A percentile compares a stretch with the other conserved stretches of the same genome.
Conservation (phyloP, 805 yeast genomes). For the Candida montana region DNA sequence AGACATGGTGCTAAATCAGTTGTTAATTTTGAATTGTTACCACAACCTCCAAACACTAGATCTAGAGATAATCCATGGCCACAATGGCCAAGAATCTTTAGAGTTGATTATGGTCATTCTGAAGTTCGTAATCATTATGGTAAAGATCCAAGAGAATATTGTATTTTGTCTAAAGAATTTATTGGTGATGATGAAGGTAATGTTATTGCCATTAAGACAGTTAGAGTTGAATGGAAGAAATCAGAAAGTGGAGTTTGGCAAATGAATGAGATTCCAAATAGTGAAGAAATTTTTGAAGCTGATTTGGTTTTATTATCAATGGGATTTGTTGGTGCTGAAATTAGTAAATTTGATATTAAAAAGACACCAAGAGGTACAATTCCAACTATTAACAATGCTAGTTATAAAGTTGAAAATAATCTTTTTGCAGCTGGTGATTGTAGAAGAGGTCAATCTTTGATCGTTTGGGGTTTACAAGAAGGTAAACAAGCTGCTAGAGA, state of each 20-base stretch:
- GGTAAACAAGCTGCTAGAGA: slow-evolving; percentile 98
- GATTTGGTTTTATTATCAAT: slow-evolving; percentile 89
- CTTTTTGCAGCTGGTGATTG: slow-evolving; percentile 97
- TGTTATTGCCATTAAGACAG: slow-evolving; percentile 92
- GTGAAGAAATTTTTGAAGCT: slow-evolving; percentile 92
- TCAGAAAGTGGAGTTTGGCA: slow-evolving; percentile 97
- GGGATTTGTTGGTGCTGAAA: slow-evolving; percentile 98
- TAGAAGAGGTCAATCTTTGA: slow-evolving; percentile 96
- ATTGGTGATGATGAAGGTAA: slow-evolving; percentile 93
- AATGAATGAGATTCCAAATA: slow-evolving; percentile 95
- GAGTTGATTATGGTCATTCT: slow-evolving; percentile 96
- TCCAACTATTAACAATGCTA: slow-evolving; percentile 44
- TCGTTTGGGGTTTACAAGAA: slow-evolving; percentile 99
- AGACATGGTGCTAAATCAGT: slow-evolving; percentile 97
- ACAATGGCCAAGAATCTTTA: slow-evolving; percentile 97
- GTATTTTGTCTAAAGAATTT: slow-evolving; percentile 91
- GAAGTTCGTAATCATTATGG: slow-evolving; percentile 95
- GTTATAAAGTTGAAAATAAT: slow-evolving; percentile 68
- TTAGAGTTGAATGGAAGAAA: slow-evolving; percentile 96
- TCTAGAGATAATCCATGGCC: slow-evolving; percentile 99
- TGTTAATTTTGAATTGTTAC: slow-evolving; percentile 87
- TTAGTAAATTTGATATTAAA: slow-evolving; percentile 58
- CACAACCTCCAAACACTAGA: slow-evolving; percentile 82
- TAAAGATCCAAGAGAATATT: slow-evolving; percentile 94
- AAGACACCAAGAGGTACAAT: slow-evolving; percentile 86